phyloP scores from a whole-genome alignment of 495 filamentous ascomycete species.

The Xylaria palmicola region DNA sequence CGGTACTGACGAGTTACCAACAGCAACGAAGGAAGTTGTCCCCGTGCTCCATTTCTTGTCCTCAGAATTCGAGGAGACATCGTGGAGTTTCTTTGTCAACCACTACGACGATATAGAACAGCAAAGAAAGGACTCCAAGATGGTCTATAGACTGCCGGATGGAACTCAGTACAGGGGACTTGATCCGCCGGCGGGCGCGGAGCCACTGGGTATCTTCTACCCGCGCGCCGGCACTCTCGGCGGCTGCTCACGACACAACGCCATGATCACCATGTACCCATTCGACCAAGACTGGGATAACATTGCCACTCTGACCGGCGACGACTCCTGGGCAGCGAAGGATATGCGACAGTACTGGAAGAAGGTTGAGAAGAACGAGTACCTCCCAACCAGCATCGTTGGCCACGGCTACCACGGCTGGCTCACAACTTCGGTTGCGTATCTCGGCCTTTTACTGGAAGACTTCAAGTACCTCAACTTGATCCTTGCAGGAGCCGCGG shows the following conservation, averaged over 20 bases:
- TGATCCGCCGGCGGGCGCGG: background rate
- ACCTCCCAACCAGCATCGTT: conserved; percentile 45
- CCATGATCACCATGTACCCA: conserved; percentile 41
- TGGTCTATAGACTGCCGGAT: conserved; percentile 42
- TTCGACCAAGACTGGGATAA: conserved; percentile 44
- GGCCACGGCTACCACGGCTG: conserved; percentile 56
- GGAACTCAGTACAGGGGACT: conserved; percentile 33
- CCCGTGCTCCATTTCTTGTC: conserved; percentile 39
- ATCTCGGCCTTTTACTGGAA: conserved; percentile 42
- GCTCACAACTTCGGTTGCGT: conserved; percentile 42
- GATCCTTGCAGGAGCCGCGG: conserved; percentile 39
- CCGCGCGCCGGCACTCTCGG: conserved; percentile 46
- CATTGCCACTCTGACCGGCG: conserved; percentile 46
- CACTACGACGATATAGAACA: conserved; percentile 43
- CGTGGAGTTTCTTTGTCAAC: conserved; percentile 51
- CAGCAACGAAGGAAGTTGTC: conserved; percentile 26
- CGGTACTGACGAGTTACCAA: conserved; percentile 16
- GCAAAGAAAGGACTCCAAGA: conserved; percentile 47
- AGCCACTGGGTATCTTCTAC: conserved; percentile 44
- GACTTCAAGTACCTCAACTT: conserved; percentile 45
- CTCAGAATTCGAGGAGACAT: conserved; percentile 40
- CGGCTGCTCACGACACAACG: conserved; percentile 50
- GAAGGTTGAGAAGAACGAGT: conserved; percentile 52
- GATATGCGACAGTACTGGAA: conserved; percentile 51
- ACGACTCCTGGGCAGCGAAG: conserved; percentile 41